Evolutionary conservation across 495 filamentous ascomycete genomes (phyloP).

Genomic region (Echria macrotheca): DNA sequence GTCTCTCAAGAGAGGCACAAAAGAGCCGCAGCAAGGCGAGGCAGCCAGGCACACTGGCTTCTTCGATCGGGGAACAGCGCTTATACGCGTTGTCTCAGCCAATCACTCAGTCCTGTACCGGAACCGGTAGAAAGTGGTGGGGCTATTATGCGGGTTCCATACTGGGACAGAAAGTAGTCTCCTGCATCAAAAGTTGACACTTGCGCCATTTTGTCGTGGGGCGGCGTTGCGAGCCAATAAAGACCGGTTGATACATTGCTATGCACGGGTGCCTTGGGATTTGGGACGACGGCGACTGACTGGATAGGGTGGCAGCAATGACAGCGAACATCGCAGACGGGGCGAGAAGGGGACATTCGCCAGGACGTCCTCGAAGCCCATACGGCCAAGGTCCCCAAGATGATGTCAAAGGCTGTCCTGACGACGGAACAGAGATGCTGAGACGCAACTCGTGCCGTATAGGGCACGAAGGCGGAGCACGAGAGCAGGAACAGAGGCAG

Average conservation of each 20-base stretch:
- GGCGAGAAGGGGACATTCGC: too few species aligned
- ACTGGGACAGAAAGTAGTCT: constrained; percentile 1
- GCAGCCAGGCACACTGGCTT: background rate
- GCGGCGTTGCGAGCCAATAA: constrained; percentile 1
- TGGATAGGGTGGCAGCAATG: background rate
- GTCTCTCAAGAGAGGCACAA: too few species aligned
- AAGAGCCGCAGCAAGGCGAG: background rate
- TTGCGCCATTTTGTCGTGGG: constrained; percentile 16
- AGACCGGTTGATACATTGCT: background rate
- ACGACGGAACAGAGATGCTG: background rate
- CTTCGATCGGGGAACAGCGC: constrained; percentile 3
- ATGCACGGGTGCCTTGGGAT: constrained; percentile 10
- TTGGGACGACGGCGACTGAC: background rate
- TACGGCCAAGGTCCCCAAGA: too few species aligned
- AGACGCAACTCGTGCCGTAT: too few species aligned
- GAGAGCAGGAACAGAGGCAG: background rate
- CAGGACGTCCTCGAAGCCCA: too few species aligned
- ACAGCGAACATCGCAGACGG: background rate
- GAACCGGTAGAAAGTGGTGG: background rate
- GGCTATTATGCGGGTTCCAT: constrained; percentile 4
- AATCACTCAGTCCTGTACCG: background rate
- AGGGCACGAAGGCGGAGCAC: too few species aligned
- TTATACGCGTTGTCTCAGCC: background rate
- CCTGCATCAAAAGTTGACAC: constrained; percentile 10
- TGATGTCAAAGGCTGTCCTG: constrained; percentile 2